Evolutionary conservation across 2,329 filamentous ascomycete species (phyloP).

Genomic region (Alternaria atra): DNA sequence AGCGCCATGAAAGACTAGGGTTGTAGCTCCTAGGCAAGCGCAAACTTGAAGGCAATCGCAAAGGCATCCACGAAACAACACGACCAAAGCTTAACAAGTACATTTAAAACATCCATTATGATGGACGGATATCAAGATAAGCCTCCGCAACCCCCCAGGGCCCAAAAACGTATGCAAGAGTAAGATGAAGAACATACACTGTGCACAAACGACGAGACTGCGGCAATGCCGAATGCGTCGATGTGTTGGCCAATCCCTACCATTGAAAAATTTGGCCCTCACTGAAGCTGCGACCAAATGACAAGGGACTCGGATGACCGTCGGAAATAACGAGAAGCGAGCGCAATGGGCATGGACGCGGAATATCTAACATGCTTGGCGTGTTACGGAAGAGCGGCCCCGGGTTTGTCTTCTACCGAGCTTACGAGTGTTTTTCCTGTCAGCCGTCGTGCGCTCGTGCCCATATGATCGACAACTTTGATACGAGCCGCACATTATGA

Average conservation of each 20-base stretch:
- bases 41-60: not conserved
- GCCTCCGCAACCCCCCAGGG: not conserved
- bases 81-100: not conserved
- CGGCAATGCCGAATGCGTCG: not conserved
- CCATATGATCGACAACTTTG: not conserved
- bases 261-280: not conserved
- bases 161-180: not conserved
- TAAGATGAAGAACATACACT: not conserved
- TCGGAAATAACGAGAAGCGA: not conserved
- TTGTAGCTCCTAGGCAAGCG: not conserved
- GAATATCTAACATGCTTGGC: not conserved
- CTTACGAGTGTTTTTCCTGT: not conserved
- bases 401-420: not conserved
- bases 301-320: not conserved
- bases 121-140: not conserved
- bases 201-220: not conserved
- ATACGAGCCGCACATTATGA: not conserved
- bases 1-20: conserved; percentile 3
- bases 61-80: not conserved
- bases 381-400: conserved; percentile 3
- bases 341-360: not conserved
- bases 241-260: not conserved
- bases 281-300: not conserved
- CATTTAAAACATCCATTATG: not conserved
- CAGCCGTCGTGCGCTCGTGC: not conserved